Conservation (phyloP, 192 early-diverging fungal species). For the Cetraspora pellucida region DNA sequence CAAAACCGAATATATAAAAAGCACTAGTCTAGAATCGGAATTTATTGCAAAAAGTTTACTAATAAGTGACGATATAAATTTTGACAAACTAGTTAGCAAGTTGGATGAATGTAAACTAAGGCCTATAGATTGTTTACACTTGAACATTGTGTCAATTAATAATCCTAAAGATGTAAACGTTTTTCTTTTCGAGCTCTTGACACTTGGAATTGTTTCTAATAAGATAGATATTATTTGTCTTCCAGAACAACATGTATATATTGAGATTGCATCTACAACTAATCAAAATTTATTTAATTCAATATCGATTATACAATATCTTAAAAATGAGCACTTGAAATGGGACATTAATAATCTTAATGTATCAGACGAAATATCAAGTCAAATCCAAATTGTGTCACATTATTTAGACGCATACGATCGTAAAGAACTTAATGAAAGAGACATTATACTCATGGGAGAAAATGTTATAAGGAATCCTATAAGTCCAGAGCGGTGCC, state of each 20-base stretch:
- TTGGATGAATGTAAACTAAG: constrained; percentile 13
- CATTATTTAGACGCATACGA: constrained; percentile 14
- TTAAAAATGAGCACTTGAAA: background rate
- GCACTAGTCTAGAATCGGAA: background rate
- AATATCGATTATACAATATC: background rate
- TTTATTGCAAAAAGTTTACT: constrained; percentile 16
- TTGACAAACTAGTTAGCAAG: background rate
- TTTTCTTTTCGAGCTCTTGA: constrained; percentile 34
- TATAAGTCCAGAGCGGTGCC: background rate
- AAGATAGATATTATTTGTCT: background rate
- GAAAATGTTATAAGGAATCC: background rate
- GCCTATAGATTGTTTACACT: constrained; percentile 24
- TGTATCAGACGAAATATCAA: constrained; percentile 9
- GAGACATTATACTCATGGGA: constrained; percentile 11
- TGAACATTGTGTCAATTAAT: constrained; percentile 6
- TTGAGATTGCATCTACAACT: constrained; percentile 31
- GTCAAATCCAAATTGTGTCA: constrained; percentile 30
- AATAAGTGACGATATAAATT: constrained; percentile 27
- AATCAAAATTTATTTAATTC: constrained; percentile 26
- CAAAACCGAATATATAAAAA: constrained; percentile 33
- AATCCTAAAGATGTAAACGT: constrained; percentile 31
- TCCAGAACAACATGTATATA: constrained; percentile 7
- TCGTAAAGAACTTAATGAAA: background rate
- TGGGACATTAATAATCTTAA: constrained; percentile 29
- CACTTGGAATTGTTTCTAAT: constrained; percentile 9